These are phyloP conservation scores for Saccharata proteae DNA, from an alignment of 2,329 filamentous ascomycete genomes.

Conservation along the genomic window DNA sequence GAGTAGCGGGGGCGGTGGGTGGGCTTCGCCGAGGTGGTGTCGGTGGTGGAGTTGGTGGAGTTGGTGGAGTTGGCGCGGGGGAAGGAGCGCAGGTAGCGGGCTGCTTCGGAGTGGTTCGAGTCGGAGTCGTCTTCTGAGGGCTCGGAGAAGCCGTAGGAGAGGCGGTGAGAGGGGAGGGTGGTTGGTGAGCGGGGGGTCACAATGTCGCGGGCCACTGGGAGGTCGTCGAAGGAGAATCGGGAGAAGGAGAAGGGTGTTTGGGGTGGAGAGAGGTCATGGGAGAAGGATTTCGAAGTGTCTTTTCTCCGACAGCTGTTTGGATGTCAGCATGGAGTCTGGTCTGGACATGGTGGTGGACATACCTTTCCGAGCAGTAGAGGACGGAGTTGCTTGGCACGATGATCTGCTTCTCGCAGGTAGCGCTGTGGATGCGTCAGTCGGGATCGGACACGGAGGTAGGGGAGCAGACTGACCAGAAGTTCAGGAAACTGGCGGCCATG, in stretches of 20 bases:
- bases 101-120: constrained; percentile 25
- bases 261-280: constrained; percentile 23
- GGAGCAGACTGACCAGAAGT: constrained; percentile 35
- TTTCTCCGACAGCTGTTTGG: constrained; percentile 32
- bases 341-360: constrained; percentile 14
- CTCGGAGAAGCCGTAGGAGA: constrained; percentile 31
- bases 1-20: constrained; percentile 25
- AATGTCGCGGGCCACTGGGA: constrained; percentile 27
- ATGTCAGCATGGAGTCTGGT: constrained; percentile 10
- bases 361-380: constrained; percentile 55
- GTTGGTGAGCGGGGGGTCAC: constrained; percentile 36
- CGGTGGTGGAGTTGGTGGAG: constrained; percentile 12
- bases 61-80: constrained; percentile 18
- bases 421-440: constrained; percentile 28
- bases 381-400: constrained; percentile 47
- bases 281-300: constrained; percentile 28
- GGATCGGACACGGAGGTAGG: neutral
- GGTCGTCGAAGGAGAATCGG: constrained; percentile 27
- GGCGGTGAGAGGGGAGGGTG: constrained; percentile 24
- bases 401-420: constrained; percentile 55
- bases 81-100: constrained; percentile 31
- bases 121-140: constrained; percentile 25
- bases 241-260: constrained; percentile 22
- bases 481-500: constrained; percentile 40
- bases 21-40: constrained; percentile 1